Conservation (phyloP, 73 alveolate genomes). For the Breviolum minutum region DNA sequence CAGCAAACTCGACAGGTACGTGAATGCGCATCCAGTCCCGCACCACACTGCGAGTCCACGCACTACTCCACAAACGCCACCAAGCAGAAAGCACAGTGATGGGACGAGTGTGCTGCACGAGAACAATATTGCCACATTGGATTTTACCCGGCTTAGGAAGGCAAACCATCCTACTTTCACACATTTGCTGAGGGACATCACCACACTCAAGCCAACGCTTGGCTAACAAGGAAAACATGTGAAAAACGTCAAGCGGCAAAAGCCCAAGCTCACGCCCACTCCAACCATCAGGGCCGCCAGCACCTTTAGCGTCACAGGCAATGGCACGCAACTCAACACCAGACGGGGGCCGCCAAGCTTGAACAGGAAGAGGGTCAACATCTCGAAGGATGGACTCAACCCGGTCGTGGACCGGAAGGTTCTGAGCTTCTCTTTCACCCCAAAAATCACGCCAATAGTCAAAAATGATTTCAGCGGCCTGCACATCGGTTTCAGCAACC, state of each 20-base stretch:
- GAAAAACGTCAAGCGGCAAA: not conserved
- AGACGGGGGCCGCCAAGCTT: not conserved
- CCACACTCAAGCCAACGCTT: not conserved
- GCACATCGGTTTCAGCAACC: not conserved
- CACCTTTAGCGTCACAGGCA: not conserved
- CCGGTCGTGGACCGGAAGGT: not conserved
- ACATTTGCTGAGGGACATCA: not conserved
- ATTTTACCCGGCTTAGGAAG: not conserved
- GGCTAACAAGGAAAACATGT: not conserved
- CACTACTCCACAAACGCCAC: not conserved
- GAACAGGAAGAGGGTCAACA: not conserved
- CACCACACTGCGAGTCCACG: not conserved
- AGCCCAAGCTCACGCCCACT: not conserved
- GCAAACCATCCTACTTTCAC: not conserved
- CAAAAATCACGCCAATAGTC: not conserved
- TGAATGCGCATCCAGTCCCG: not conserved
- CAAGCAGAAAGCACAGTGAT: not conserved
- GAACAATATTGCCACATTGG: not conserved
- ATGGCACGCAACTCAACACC: not conserved
- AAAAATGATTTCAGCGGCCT: not conserved
- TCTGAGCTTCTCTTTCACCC: not conserved
- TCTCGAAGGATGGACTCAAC: not conserved
- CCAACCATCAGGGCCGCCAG: conserved; percentile 33
- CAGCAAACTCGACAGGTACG: not conserved
- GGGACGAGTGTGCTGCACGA: not conserved